Evolutionary conservation across 2,329 filamentous ascomycete genomes (phyloP).

Genomic region (Pezizomycotina sp.): DNA sequence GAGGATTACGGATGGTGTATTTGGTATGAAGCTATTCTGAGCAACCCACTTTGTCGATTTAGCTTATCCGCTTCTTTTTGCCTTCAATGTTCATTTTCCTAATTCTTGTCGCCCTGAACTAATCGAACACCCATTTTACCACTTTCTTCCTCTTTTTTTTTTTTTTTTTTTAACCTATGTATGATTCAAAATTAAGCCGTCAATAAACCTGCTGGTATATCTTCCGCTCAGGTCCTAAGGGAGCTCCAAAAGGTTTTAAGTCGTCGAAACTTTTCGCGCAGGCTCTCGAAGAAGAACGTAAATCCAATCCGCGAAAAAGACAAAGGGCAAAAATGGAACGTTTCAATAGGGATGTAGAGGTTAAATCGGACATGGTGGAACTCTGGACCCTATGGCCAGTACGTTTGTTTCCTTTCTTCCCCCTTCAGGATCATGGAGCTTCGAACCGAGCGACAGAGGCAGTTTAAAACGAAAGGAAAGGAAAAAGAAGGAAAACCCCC

Average conservation of each 20-base stretch:
- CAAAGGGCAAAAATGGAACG: conserved; percentile 42
- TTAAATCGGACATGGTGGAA: conserved; percentile 97
- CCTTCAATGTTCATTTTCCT: too few species aligned
- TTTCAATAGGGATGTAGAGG: conserved; percentile 43
- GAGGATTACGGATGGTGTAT: too few species aligned
- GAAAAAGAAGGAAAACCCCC: too few species aligned
- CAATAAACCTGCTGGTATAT: conserved; percentile 76
- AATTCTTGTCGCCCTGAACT: too few species aligned
- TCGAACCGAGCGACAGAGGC: neutral
- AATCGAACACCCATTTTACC: too few species aligned
- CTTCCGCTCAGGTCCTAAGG: conserved; percentile 79
- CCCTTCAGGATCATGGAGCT: neutral
- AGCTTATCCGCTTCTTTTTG: too few species aligned
- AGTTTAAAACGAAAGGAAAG: too few species aligned
- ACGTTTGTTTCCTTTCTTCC: conserved; percentile 3
- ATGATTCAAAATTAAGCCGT: conserved; percentile 43
- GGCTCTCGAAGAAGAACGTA: conserved; percentile 49
- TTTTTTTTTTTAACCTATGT: conserved; percentile 5
- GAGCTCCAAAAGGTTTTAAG: conserved; percentile 69
- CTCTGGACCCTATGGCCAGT: conserved; percentile 76
- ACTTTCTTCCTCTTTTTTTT: too few species aligned
- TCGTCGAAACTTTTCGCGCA: conserved; percentile 63
- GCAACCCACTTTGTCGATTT: too few species aligned
- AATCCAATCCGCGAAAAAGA: conserved; percentile 41
- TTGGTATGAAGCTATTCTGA: too few species aligned